Conservation (phyloP, 176 grass and related monocot species). For the Themeda triandra region DNA sequence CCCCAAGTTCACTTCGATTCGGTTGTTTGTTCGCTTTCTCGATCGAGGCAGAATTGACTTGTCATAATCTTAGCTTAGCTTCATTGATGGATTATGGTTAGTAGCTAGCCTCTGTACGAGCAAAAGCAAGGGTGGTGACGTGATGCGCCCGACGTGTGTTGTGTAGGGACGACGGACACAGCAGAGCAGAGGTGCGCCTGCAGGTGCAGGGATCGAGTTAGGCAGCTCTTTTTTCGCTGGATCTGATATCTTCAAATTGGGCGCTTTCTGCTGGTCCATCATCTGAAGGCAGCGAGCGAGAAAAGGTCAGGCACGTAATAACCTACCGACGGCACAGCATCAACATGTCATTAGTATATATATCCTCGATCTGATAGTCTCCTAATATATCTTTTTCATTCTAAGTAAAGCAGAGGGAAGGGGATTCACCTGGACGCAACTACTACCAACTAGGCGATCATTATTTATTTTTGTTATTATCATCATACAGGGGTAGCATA, state of each 20-base stretch:
- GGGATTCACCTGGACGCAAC: background rate
- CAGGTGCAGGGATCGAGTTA: background rate
- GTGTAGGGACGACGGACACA: background rate
- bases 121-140: background rate
- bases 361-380: background rate
- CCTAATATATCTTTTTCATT: background rate
- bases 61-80: background rate
- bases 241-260: background rate
- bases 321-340: background rate
- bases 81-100: background rate
- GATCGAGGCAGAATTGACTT: background rate
- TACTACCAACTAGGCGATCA: too few species aligned
- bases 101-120: background rate
- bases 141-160: constrained; percentile 7
- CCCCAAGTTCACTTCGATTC: background rate
- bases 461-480: too few species aligned
- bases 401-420: background rate
- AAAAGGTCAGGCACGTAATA: too few species aligned
- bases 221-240: background rate
- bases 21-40: background rate
- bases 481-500: too few species aligned
- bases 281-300: background rate
- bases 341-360: background rate
- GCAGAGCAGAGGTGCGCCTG: background rate
- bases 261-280: constrained; percentile 1